phyloP scores from a whole-genome alignment of 305 asterid species.

The Fraxinus xanthoxyloides region DNA sequence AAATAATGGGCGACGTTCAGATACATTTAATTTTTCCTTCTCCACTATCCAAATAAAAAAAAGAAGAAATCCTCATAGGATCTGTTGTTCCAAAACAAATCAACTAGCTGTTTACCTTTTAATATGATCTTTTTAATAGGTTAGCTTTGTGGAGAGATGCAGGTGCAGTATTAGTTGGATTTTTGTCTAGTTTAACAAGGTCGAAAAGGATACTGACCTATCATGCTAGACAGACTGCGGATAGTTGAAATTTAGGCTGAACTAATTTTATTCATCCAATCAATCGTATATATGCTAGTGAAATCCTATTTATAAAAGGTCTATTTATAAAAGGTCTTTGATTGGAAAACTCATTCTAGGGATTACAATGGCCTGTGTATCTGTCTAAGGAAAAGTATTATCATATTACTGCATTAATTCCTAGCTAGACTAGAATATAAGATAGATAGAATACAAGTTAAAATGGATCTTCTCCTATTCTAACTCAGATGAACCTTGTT shows the following conservation, averaged over 20 bases:
- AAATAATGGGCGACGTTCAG: not conserved
- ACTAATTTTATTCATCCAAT: not conserved
- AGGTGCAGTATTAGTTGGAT: not conserved
- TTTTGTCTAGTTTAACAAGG: not conserved
- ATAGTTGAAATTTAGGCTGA: not conserved
- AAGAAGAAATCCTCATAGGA: not conserved
- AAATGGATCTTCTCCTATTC: not conserved
- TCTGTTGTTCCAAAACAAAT: not conserved
- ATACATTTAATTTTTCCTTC: not conserved
- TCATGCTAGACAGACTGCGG: not conserved
- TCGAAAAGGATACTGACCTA: not conserved
- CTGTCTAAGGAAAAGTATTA: not conserved
- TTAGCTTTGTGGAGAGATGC: not conserved
- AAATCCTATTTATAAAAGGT: not conserved
- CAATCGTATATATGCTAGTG: not conserved
- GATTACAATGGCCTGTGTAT: not conserved
- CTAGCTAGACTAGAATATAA: not conserved
- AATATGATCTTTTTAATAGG: not conserved
- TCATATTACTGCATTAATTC: not conserved
- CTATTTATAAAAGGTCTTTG: not conserved
- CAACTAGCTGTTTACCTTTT: not conserved
- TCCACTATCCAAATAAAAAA: not conserved
- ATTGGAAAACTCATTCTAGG: not conserved
- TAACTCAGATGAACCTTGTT: not conserved
- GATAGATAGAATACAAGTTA: not conserved